phyloP scores from a whole-genome alignment of 176 grass and related monocot species.

The Hyparrhenia diplandra region DNA sequence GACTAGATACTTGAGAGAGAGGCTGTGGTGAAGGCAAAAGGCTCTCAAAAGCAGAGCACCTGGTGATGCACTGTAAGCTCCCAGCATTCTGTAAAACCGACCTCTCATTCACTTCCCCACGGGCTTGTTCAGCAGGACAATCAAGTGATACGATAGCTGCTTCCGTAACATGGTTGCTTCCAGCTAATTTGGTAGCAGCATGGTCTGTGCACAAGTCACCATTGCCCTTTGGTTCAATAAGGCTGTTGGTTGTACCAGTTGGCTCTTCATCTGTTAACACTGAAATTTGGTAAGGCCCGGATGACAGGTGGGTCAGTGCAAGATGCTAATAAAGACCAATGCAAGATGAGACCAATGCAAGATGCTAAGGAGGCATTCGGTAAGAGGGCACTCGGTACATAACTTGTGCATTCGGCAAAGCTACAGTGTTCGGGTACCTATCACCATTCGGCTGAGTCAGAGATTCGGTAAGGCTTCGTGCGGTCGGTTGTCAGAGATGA shows the following conservation, averaged over 20 bases:
- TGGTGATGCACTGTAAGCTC: neutral
- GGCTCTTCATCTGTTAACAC: neutral
- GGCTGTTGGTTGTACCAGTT: neutral
- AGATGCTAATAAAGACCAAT: no score
- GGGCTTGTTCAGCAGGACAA: neutral
- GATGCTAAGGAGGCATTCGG: no score
- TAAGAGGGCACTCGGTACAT: no score
- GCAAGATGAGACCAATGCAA: no score
- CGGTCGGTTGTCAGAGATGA: no score
- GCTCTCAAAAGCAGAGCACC: conserved; percentile 5
- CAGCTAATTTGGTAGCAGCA: neutral
- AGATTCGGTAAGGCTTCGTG: no score
- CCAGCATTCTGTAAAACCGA: conserved; percentile 4
- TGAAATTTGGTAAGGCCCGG: no score
- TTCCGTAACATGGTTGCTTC: neutral
- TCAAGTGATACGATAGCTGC: neutral
- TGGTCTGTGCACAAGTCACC: neutral
- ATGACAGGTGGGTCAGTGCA: no score
- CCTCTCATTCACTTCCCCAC: neutral
- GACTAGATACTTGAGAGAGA: neutral
- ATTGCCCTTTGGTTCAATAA: neutral
- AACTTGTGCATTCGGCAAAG: no score
- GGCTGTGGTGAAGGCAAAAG: neutral
- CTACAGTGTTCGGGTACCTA: no score
- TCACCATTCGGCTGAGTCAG: no score